Conservation (phyloP, 2,329 filamentous ascomycete genomes). For the Colletotrichum endophyticum region DNA sequence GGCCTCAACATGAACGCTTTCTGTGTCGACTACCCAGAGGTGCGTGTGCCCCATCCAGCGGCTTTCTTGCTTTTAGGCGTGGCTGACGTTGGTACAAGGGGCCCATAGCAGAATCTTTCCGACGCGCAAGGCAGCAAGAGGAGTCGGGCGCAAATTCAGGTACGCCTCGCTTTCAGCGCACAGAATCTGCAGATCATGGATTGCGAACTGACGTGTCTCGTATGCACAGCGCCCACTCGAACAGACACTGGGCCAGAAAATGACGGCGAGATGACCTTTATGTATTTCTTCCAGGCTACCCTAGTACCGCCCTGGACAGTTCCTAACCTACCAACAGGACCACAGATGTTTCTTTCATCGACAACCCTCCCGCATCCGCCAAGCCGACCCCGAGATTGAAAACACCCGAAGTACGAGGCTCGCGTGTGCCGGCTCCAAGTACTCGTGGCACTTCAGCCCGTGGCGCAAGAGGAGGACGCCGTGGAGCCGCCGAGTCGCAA, state of each 20-base stretch:
- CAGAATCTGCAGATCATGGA: neutral
- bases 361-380: conserved; percentile 72
- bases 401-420: conserved; percentile 41
- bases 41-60: conserved; percentile 38
- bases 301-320: neutral
- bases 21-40: conserved; percentile 96
- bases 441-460: conserved; percentile 42
- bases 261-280: conserved; percentile 81
- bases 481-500: conserved; percentile 31
- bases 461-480: conserved; percentile 28
- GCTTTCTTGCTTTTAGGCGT: neutral
- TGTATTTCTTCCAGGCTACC: conserved; percentile 51
- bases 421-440: conserved; percentile 50
- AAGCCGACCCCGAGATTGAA: conserved; percentile 53
- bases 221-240: neutral
- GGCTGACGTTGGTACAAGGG: conserved; percentile 55
- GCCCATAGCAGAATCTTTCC: conserved; percentile 84
- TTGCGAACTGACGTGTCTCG: neutral
- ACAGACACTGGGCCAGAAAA: conserved; percentile 37
- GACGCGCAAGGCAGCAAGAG: conserved; percentile 64
- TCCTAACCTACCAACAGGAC: conserved; percentile 61
- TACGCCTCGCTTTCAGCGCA: neutral
- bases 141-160: conserved; percentile 31
- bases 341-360: conserved; percentile 89
- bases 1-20: conserved; percentile 99